Conservation (phyloP, 331 rosid species). For the Malus hybrid region DNA sequence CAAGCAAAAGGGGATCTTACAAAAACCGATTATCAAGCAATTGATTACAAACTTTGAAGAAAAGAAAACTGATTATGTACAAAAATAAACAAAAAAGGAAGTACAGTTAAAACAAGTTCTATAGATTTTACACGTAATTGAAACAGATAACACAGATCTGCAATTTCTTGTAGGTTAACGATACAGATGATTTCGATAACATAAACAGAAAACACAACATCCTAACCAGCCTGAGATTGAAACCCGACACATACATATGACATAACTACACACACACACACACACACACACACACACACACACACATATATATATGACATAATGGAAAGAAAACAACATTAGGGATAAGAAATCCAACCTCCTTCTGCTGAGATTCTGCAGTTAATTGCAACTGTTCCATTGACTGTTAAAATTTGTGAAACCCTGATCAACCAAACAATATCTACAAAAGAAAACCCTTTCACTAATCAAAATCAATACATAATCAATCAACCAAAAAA, state of each 20-base stretch:
- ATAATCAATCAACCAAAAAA: conserved; percentile 12
- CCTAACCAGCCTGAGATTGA: neutral
- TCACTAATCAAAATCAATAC: conserved; percentile 14
- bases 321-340: conserved; percentile 21
- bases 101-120: neutral
- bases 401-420: conserved; percentile 17
- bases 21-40: too few species aligned
- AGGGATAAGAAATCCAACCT: conserved; percentile 46
- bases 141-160: conserved; percentile 2
- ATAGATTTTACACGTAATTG: neutral
- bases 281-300: too few species aligned
- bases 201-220: neutral
- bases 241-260: neutral
- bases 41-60: too few species aligned
- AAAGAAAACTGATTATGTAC: too few species aligned
- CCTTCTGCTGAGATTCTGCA: conserved; percentile 43
- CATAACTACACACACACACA: neutral
- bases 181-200: neutral
- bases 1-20: neutral
- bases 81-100: too few species aligned
- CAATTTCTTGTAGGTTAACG: neutral
- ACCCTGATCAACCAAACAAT: conserved; percentile 31
- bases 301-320: neutral
- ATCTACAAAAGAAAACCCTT: conserved; percentile 34
- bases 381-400: conserved; percentile 57